Percentiles rank a stretch among this genome's conserved stretches.
Evolutionary conservation across 106 monocot genomes (phyloP).

Genomic region (Acorus calamus): DNA sequence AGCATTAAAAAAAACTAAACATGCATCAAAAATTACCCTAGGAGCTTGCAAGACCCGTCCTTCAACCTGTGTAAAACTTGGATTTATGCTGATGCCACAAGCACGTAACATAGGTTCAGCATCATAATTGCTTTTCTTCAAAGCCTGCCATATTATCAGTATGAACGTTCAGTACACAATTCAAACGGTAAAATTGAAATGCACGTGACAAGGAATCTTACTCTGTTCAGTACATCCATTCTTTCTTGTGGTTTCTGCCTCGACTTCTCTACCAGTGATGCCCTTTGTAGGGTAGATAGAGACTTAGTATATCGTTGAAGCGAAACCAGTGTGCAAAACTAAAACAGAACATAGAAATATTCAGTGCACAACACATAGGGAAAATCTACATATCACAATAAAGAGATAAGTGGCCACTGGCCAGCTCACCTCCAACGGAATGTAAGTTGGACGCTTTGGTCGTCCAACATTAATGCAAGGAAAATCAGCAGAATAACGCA

Average conservation of each 20-base stretch:
- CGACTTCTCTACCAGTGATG: slow-evolving; percentile 92
- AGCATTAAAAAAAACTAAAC: background rate
- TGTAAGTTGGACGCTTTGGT: slow-evolving; percentile 78
- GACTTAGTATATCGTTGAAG: slow-evolving; percentile 91
- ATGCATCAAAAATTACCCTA: slow-evolving; percentile 25
- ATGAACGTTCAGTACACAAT: background rate
- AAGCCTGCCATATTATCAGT: slow-evolving; percentile 25
- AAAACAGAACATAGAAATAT: background rate
- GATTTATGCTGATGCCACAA: slow-evolving; percentile 59
- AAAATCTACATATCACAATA: background rate
- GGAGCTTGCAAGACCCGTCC: slow-evolving; percentile 75
- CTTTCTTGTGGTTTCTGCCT: slow-evolving; percentile 91
- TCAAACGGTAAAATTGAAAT: background rate
- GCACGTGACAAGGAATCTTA: slow-evolving; percentile 9
- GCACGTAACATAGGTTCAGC: slow-evolving; percentile 63
- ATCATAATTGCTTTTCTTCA: slow-evolving; percentile 63
- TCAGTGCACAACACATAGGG: background rate
- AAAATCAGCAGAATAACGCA: slow-evolving; percentile 41
- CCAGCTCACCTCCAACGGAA: slow-evolving; percentile 66
- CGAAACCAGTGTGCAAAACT: slow-evolving; percentile 70
- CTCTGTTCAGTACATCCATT: slow-evolving; percentile 58
- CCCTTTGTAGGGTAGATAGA: slow-evolving; percentile 57
- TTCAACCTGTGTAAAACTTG: slow-evolving; percentile 65
- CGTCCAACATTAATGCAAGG: slow-evolving; percentile 96
- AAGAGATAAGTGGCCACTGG: background rate